Evolutionary conservation across 208 protist genomes (phyloP), one percentile per base, ranked within the genome.

Genomic region (Crithidia bombi): DNA sequence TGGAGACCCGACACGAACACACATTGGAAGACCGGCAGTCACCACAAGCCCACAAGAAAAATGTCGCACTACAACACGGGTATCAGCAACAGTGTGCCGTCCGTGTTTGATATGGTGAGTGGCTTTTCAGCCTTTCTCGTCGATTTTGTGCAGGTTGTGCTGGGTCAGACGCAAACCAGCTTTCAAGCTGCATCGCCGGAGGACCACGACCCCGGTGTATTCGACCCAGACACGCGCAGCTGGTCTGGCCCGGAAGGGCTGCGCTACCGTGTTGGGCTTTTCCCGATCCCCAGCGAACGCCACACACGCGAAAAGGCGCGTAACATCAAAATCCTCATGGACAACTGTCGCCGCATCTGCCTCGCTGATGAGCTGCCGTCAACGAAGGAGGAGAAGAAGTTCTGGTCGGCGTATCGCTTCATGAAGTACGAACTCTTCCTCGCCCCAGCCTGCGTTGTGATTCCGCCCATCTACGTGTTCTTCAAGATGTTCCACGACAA

Each of bases 301-400:
- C 89, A 94, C 66, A 83, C 87, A 3, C 86, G 88, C 36, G 86
- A 92, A 44, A 93, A 92, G 59, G 67, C 78, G 15, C 86, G 87
- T n/a, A 96, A 96, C 63, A 87, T 96, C 26, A 91, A 94, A 65
- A 80, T 97, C 30, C 72, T 97, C 10, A 93, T 97, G 87, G 87
- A 97, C 73, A 97, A 96, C 73, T 93, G 90, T 69, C 83, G 90
- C 21, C 82, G 68, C 28, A 83, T 95, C 35, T 95, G 89, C 75
- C 65, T 90, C 9, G 66, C 95, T 33, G 93, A 97, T 63, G 78
- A 94, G 56, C 79, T 97, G 21, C 93, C 93, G 0, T 68, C 81
- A 12, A 97, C 93, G 3, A 78, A 73, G 57, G 89, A 95, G 39
- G 93, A 97, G 75, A 81, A 82, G 63, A 86, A 88, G 39, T 95